Base-by-base conservation (phyloP, 2,329 filamentous ascomycete species). In the Nectriaceae sp. region DNA sequence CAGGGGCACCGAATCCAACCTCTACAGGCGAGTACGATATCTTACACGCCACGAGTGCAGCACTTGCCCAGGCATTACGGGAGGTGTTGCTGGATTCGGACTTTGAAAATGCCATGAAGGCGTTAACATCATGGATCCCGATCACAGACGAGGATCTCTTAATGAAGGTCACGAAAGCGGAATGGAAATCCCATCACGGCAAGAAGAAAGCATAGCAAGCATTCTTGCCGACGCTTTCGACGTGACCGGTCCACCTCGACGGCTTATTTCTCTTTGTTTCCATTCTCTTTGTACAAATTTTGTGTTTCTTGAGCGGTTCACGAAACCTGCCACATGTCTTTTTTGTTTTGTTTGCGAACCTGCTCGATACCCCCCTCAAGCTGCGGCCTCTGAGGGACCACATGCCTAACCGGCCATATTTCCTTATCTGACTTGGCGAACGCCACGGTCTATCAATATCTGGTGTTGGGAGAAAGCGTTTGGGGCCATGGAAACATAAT, bases 21-120 rank as follows among this genome's bases (percentile, higher is more conserved):
- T 47, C 47, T 15, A 47, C 61, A 18, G 65, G 59, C 33, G 88
- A 90, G 44, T 79, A 97, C 29, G 91, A 96, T 62, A 80, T 97
- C 29, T 75, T 99, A 42, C 94, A 99, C 69, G 93, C 94, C 11
- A 88, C 91, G 5, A 89, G 88, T 53, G 89, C 92, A 3, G 93
- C 94, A 2, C 78, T 99, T 21, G 92, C 97, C 40, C 90, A 96
- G 66, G 92, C 90, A 16, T 89, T 94, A 57, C 80, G 90, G 31
- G 90, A 96, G 53, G 90, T 96, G 43, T 77, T 99, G 24, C 76
- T 97, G 5, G 91, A 95, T 62, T 90, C 89, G 16, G 94, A 99
- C 67, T 99, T 97, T 69, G 94, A 99, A 68, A 96, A 95, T 63
- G 89, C 89, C 40, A 99, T 99, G 94, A 97, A 97, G 74, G 88